Conservation (phyloP, 495 filamentous ascomycete species). For the Astrothelium macrocarpum region DNA sequence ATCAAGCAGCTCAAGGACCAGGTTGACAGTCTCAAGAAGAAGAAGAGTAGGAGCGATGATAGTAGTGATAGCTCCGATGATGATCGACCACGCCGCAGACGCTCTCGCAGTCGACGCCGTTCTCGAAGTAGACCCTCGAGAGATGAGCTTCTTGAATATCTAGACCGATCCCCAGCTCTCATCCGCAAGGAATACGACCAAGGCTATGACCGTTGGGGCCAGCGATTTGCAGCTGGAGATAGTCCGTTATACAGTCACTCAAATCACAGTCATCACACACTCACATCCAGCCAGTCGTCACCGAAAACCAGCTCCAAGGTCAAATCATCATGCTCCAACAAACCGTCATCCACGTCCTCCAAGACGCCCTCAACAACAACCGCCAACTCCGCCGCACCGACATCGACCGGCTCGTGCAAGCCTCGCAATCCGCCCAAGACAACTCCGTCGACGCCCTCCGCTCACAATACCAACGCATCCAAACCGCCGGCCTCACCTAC, state of each 20-base stretch:
- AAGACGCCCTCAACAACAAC: conserved; percentile 26
- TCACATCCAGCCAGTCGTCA: conserved; percentile 14
- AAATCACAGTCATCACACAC: conserved; percentile 4
- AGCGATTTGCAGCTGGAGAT: conserved; percentile 25
- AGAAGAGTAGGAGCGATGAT: conserved; percentile 11
- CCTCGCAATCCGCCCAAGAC: conserved; percentile 25
- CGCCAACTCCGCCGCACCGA: conserved; percentile 20
- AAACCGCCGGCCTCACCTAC: neutral
- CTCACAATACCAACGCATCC: conserved; percentile 20
- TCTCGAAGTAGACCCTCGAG: neutral
- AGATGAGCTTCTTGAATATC: neutral
- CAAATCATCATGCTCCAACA: conserved; percentile 30
- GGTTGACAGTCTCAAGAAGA: conserved; percentile 15
- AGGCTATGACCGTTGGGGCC: conserved; percentile 21
- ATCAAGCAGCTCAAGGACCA: conserved; percentile 41
- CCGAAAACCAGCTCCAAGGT: conserved; percentile 29
- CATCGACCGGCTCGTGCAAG: conserved; percentile 21
- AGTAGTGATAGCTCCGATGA: neutral
- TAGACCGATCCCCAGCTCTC: conserved; percentile 16
- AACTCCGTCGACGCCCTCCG: conserved; percentile 25
- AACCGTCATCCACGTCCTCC: conserved; percentile 29
- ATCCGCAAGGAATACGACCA: conserved; percentile 26
- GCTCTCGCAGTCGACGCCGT: conserved; percentile 8
- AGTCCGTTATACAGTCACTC: conserved; percentile 11
- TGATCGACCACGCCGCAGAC: conserved; percentile 11